Evolutionary conservation across 139 green algal genomes (phyloP).

Genomic region (Nannochloris sp.): DNA sequence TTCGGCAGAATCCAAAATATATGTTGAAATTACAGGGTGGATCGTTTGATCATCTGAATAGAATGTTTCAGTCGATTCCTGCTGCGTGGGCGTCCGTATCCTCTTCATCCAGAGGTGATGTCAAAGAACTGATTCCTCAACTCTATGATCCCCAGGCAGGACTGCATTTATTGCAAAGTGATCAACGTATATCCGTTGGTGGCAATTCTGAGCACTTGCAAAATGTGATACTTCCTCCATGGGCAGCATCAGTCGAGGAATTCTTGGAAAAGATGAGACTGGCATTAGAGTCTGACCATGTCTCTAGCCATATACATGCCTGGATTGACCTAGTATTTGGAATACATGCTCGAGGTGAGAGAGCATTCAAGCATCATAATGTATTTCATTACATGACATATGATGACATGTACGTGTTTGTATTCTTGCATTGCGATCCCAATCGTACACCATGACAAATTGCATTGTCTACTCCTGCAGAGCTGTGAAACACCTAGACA

Average conservation of each 20-base stretch:
- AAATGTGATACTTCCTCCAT: slow-evolving; percentile 61
- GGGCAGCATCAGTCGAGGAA: slow-evolving; percentile 39
- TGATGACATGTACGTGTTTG: slow-evolving; percentile 33
- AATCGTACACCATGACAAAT: background rate
- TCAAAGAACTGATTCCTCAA: slow-evolving; percentile 77
- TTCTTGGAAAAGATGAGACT: slow-evolving; percentile 36
- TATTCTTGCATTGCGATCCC: background rate
- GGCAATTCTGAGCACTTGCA: slow-evolving; percentile 23
- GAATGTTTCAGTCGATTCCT: slow-evolving; percentile 45
- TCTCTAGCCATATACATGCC: slow-evolving; percentile 47
- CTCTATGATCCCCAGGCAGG: slow-evolving; percentile 41
- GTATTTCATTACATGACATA: slow-evolving; percentile 72
- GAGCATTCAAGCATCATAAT: slow-evolving; percentile 50
- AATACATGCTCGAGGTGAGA: slow-evolving; percentile 20
- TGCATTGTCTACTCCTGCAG: slow-evolving; percentile 1
- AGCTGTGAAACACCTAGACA: slow-evolving; percentile 19
- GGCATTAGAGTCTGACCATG: slow-evolving; percentile 52
- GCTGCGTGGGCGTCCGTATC: slow-evolving; percentile 47
- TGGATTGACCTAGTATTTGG: slow-evolving; percentile 78
- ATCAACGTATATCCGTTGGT: slow-evolving; percentile 32
- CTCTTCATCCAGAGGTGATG: slow-evolving; percentile 37
- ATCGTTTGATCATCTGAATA: slow-evolving; percentile 51
- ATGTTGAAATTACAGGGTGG: slow-evolving; percentile 58
- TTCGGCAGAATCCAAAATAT: slow-evolving; percentile 61
- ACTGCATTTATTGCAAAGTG: slow-evolving; percentile 26